phyloP scores from a whole-genome alignment of 495 filamentous ascomycete species.

The Neurospora tetrasperma region DNA sequence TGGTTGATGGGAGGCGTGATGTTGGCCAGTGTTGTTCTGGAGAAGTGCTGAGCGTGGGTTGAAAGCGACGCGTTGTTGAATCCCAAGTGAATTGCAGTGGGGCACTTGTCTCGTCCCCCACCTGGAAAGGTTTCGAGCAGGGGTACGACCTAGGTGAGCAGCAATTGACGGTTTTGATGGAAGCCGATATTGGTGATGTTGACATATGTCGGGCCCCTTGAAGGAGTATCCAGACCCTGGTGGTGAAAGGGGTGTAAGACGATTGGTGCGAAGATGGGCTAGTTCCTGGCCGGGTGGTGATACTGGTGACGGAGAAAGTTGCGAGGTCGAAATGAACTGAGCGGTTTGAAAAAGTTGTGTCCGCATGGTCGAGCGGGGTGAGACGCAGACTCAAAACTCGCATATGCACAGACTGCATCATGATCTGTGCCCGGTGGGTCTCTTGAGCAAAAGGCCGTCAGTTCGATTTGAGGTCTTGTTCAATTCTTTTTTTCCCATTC shows the following conservation, averaged over 20 bases:
- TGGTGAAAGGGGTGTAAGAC: slow-evolving; percentile 16
- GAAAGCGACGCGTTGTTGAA: neutral
- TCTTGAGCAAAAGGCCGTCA: neutral
- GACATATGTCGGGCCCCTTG: neutral
- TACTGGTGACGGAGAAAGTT: slow-evolving; percentile 19
- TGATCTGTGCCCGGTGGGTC: neutral
- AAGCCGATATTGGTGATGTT: neutral
- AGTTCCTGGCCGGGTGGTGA: slow-evolving; percentile 9
- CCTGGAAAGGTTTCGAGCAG: neutral
- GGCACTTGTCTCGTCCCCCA: neutral
- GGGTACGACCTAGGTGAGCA: neutral
- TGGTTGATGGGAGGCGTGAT: neutral
- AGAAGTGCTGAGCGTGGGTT: neutral
- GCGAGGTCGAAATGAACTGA: neutral
- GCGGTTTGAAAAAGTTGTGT: slow-evolving; percentile 7
- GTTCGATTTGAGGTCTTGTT: neutral
- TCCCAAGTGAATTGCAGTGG: neutral
- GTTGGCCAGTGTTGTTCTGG: neutral
- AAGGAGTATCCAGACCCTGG: neutral
- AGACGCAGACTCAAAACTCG: slow-evolving; percentile 1
- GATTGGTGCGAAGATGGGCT: slow-evolving; percentile 18
- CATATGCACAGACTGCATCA: neutral
- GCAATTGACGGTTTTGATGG: neutral
- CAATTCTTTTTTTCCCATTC: neutral
- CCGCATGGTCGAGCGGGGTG: slow-evolving; percentile 20